phyloP scores from a whole-genome alignment of 176 grass and related monocot genomes.

The Pontederia crassipes region DNA sequence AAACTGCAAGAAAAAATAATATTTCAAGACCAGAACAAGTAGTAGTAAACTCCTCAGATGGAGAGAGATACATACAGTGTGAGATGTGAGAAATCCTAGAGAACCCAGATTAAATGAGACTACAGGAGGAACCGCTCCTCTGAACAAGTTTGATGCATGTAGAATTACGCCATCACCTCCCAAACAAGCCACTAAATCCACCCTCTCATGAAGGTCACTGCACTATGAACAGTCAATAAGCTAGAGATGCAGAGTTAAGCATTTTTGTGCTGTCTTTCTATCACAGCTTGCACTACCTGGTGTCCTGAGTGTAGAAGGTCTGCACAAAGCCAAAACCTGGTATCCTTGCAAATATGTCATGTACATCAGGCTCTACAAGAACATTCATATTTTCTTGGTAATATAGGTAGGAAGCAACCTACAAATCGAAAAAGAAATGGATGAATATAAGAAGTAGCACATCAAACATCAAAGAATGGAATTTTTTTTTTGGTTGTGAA shows the following conservation, averaged over 20 bases:
- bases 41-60: constrained; percentile 11
- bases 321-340: constrained; percentile 99
- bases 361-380: constrained; percentile 99
- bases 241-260: constrained; percentile 12
- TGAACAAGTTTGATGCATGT: constrained; percentile 93
- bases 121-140: constrained; percentile 83
- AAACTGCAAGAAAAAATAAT: constrained; percentile 47
- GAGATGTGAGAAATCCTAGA: constrained; percentile 97
- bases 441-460: no score
- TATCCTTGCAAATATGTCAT: constrained; percentile 97
- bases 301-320: constrained; percentile 97
- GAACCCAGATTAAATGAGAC: constrained; percentile 98
- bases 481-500: no score
- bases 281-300: constrained; percentile 39
- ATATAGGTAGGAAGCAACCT: constrained; percentile 83
- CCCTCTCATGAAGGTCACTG: constrained; percentile 94
- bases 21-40: constrained; percentile 17
- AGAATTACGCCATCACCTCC: constrained; percentile 98
- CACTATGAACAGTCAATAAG: constrained; percentile 5
- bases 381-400: constrained; percentile 99
- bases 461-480: no score
- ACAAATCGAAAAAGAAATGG: background rate
- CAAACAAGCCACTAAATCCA: constrained; percentile 99
- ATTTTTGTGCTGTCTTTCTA: background rate
- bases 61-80: constrained; percentile 46